A percentile compares a stretch with the other conserved stretches of the same genome.
These are phyloP conservation scores for Trichoderma polysporum DNA, from an alignment of 2,329 filamentous ascomycete species.

Conservation along the genomic window DNA sequence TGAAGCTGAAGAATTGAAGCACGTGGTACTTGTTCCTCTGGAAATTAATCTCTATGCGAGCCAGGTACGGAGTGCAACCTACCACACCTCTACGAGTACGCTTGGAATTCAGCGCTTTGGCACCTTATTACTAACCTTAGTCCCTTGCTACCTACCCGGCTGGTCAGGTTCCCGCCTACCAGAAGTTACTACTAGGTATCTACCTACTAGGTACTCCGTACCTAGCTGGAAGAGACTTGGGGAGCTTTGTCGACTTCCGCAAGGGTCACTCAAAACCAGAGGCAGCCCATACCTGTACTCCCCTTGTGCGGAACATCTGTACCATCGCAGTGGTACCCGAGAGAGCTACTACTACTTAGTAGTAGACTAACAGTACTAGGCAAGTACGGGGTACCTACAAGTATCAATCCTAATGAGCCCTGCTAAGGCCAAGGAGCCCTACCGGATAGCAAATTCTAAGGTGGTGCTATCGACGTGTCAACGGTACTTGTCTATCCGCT, in stretches of 20 bases:
- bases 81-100: background rate
- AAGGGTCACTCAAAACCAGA: background rate
- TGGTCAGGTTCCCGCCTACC: too few species aligned
- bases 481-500: slow-evolving; percentile 1
- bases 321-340: background rate
- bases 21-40: slow-evolving; percentile 3
- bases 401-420: background rate
- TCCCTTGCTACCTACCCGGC: background rate
- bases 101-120: background rate
- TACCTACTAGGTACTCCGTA: background rate
- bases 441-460: background rate
- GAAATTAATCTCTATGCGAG: slow-evolving; percentile 16
- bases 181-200: background rate
- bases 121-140: background rate
- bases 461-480: slow-evolving; percentile 17
- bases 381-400: background rate
- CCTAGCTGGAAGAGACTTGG: background rate
- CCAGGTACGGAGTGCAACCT: slow-evolving; percentile 8
- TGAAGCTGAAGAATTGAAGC: slow-evolving; percentile 9
- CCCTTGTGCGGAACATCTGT: background rate
- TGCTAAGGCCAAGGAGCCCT: slow-evolving; percentile 3
- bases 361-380: too few species aligned
- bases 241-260: background rate
- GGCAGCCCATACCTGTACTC: background rate
- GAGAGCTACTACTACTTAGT: background rate